These are phyloP conservation scores for Aspergillus fructus DNA, from an alignment of 2,329 filamentous ascomycete genomes.

Conservation along the genomic window DNA sequence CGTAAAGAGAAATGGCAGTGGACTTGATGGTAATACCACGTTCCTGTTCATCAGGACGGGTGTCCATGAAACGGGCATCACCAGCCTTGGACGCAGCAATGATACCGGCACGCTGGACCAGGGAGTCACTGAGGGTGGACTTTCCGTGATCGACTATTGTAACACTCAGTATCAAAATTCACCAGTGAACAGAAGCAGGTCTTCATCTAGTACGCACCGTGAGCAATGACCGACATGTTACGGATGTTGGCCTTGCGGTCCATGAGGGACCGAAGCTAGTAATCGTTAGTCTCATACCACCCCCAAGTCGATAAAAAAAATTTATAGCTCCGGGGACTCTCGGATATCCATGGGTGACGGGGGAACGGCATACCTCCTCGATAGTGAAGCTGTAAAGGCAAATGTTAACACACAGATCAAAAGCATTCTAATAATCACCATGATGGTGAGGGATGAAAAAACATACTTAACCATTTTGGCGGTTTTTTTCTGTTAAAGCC, in stretches of 20 bases:
- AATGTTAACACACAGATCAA: slow-evolving; percentile 30
- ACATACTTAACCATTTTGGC: slow-evolving; percentile 99
- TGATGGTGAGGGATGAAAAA: slow-evolving; percentile 12
- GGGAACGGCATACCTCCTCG: slow-evolving; percentile 66
- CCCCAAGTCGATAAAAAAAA: background rate
- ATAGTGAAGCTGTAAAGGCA: slow-evolving; percentile 79
- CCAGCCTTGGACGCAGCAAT: slow-evolving; percentile 98
- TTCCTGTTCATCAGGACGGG: slow-evolving; percentile 95
- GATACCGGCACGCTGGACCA: slow-evolving; percentile 98
- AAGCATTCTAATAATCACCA: background rate
- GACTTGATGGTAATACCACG: slow-evolving; percentile 99
- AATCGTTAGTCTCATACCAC: slow-evolving; percentile 10
- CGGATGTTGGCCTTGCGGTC: slow-evolving; percentile 62
- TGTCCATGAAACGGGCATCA: slow-evolving; percentile 94
- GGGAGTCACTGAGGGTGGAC: slow-evolving; percentile 98
- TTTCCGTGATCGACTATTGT: slow-evolving; percentile 92
- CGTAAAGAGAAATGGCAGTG: slow-evolving; percentile 98
- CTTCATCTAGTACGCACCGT: slow-evolving; percentile 58
- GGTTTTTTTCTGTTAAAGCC: slow-evolving; percentile 54
- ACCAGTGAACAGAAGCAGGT: background rate
- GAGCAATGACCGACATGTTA: slow-evolving; percentile 99
- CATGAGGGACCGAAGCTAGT: slow-evolving; percentile 49
- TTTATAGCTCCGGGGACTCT: slow-evolving; percentile 5
- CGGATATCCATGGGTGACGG: slow-evolving; percentile 9
- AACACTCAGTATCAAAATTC: slow-evolving; percentile 1